phyloP scores from a whole-genome alignment of 2,329 filamentous ascomycete genomes.

The Fusarium sp. region DNA sequence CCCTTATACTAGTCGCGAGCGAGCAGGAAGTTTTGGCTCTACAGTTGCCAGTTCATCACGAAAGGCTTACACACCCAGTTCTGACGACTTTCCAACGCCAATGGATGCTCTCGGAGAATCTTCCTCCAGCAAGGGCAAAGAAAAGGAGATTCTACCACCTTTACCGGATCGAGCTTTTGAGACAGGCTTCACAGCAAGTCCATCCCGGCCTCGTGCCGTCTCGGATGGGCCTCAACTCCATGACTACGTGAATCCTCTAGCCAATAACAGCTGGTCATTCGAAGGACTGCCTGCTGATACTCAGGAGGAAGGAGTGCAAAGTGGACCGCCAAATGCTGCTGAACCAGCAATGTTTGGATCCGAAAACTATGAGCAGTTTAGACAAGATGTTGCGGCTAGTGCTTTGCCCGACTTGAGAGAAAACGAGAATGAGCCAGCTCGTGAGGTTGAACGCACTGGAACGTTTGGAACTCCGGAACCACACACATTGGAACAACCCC shows the following conservation, averaged over 20 bases:
- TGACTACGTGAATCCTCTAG: conserved; percentile 62
- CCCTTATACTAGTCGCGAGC: neutral
- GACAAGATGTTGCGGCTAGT: neutral
- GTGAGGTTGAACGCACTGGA: conserved; percentile 11
- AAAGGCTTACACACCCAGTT: conserved; percentile 39
- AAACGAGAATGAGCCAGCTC: neutral
- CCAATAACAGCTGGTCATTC: conserved; percentile 72
- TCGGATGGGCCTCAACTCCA: conserved; percentile 66
- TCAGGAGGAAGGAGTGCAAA: conserved; percentile 10
- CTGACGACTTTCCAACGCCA: conserved; percentile 36
- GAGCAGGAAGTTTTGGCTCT: conserved; percentile 40
- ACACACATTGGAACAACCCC: conserved; percentile 11
- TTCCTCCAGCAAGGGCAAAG: conserved; percentile 31
- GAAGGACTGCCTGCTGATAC: conserved; percentile 52
- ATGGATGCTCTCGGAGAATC: conserved; percentile 19
- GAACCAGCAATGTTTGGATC: neutral
- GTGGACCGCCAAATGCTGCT: neutral
- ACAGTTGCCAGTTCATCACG: conserved; percentile 44
- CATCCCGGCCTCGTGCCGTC: conserved; percentile 62
- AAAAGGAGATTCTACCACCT: conserved; percentile 22
- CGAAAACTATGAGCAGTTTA: neutral
- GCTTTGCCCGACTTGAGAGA: neutral
- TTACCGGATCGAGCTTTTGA: conserved; percentile 18
- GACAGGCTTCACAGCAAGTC: conserved; percentile 22
- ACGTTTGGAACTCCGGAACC: neutral